These are phyloP conservation scores for Mycocentrospora acerina DNA, from an alignment of 2,329 filamentous ascomycete species.

Conservation along the genomic window DNA sequence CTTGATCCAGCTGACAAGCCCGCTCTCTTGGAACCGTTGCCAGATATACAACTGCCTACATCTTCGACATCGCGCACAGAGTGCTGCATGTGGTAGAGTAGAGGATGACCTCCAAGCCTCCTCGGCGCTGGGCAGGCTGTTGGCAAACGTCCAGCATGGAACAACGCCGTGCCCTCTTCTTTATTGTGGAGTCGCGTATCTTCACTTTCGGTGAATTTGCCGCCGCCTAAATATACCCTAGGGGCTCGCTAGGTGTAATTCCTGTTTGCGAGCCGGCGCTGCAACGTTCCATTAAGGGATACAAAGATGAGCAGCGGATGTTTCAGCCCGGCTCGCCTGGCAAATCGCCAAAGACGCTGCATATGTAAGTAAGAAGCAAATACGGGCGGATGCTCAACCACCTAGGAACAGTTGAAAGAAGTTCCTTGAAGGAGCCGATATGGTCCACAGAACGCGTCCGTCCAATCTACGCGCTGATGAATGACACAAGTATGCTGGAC, in stretches of 20 bases:
- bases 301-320: background rate
- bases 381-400: too few relatives aligned
- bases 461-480: too few relatives aligned
- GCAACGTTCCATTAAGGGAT: constrained; percentile 6
- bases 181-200: constrained; percentile 5
- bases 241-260: background rate
- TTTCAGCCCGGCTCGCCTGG: background rate
- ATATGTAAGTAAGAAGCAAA: background rate
- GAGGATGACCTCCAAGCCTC: constrained; percentile 2
- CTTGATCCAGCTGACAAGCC: too few relatives aligned
- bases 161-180: constrained; percentile 16
- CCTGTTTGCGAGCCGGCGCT: constrained; percentile 4
- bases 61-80: background rate
- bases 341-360: constrained; percentile 1
- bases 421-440: too few relatives aligned
- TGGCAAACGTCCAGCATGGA: constrained; percentile 16
- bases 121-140: constrained; percentile 12
- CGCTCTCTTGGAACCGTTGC: too few relatives aligned
- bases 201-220: too few relatives aligned
- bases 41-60: background rate
- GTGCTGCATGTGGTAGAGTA: too few relatives aligned
- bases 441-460: too few relatives aligned
- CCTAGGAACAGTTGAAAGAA: too few relatives aligned
- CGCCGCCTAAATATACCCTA: background rate
- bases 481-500: too few relatives aligned